Base-by-base conservation (phyloP, 192 early-diverging fungal species). In the Gaertneriomyces sp. region DNA sequence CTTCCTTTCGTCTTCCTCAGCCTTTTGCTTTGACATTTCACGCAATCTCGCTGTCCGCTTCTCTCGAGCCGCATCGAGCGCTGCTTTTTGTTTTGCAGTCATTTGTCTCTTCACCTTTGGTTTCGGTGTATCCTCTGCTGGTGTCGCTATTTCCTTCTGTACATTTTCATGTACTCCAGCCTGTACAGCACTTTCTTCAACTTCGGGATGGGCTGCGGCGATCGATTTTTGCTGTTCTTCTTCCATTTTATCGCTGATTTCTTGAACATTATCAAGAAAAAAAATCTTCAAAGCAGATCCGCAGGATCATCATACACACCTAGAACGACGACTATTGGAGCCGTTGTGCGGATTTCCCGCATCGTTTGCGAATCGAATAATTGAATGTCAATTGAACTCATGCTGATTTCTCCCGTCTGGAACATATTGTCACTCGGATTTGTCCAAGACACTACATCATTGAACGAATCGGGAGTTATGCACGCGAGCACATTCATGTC, bases 401-500 rank as follows among this genome's bases (percentile, higher is more conserved):
- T 12, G 42, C 9, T 42, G 42, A 38, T 60, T 11, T 38, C 58
- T 10, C 14, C 39, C 25, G 42, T n/a, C 11, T 14, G 42, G 20
- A 19, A 33, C 16, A 55, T 19, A 1, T 55, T 55, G 19, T 60
- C 58, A 42, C 42, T 43, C 42, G 58, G 58, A 4, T 60, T 60
- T 12, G 4, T 4, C 58, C 58, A 60, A 3, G 38, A 42, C 11
- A 60, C 12, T 8, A 60, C 58, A 60, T 60, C 58, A 38, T 60
- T 43, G 4, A 42, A 60, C 1, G 20, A n/a, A 5, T 60, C 58
- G 1, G 58, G 58, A 2, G 58, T n/a, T 0, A 60, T 60, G 1
- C 16, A 14, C 17, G 47, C 49, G 1, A 65, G 63, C 2, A 65
- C 53, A 4, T 49, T 63, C 58, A 60, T 12, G 4, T 60, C 58